phyloP scores from a whole-genome alignment of 129 eudicot genomes.

The Smallanthus sonchifolius region DNA sequence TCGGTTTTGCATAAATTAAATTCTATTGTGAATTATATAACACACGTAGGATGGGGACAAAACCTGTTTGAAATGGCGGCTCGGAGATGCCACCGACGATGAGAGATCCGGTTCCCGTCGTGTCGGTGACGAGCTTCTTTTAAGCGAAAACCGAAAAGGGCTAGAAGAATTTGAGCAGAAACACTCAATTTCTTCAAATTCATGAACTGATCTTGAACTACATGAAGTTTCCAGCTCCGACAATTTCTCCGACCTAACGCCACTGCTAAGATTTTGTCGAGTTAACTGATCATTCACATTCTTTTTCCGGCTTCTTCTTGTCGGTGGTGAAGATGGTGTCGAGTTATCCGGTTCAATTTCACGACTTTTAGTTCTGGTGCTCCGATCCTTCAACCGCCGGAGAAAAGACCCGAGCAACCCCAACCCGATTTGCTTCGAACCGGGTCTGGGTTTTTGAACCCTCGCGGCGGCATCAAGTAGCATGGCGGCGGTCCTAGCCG shows the following conservation, averaged over 20 bases:
- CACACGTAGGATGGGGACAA: neutral
- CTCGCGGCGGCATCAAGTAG: conserved; percentile 73
- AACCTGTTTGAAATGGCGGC: conserved; percentile 54
- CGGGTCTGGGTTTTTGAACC: conserved; percentile 51
- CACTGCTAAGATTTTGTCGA: conserved; percentile 43
- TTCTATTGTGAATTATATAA: too few relatives aligned
- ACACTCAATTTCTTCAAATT: conserved; percentile 31
- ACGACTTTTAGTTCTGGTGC: conserved; percentile 29
- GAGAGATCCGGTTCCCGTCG: conserved; percentile 38
- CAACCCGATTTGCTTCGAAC: conserved; percentile 30
- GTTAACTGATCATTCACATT: conserved; percentile 8
- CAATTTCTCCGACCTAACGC: conserved; percentile 50
- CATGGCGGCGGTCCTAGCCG: conserved; percentile 62
- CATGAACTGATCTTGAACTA: conserved; percentile 48
- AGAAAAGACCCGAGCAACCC: conserved; percentile 68
- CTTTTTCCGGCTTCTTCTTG: conserved; percentile 23
- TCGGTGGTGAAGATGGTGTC: neutral
- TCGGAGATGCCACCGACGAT: conserved; percentile 64
- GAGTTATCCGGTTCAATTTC: conserved; percentile 32
- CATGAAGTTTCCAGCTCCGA: conserved; percentile 65
- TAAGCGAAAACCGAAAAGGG: conserved; percentile 75
- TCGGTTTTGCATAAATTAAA: too few relatives aligned
- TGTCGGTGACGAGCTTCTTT: conserved; percentile 39
- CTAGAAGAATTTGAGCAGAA: conserved; percentile 54
- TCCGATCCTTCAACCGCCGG: conserved; percentile 45